Conservation (phyloP, 257 asterid genomes). For the Prunella vulgaris region DNA sequence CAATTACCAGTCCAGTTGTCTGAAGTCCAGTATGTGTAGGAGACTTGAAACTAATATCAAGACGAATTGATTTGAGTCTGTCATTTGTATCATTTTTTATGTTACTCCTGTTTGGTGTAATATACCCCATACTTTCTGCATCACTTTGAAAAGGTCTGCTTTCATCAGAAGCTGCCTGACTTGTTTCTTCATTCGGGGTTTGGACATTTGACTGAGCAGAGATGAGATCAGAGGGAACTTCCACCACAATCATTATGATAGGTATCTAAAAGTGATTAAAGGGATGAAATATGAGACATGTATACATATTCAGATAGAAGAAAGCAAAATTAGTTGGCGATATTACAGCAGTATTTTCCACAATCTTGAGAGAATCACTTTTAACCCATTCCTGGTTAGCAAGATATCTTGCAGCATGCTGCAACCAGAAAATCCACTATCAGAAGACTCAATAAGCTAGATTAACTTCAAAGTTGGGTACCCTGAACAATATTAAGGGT, state of each 20-base stretch:
- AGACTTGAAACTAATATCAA: slow-evolving; percentile 97
- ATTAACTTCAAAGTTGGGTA: slow-evolving; percentile 13
- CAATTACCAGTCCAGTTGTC: slow-evolving; percentile 91
- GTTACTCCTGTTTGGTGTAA: slow-evolving; percentile 40
- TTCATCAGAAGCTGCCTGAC: slow-evolving; percentile 40
- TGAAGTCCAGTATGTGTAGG: slow-evolving; percentile 95
- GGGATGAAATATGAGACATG: slow-evolving; percentile 2
- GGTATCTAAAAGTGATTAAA: slow-evolving; percentile 63
- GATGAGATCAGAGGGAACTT: slow-evolving; percentile 81
- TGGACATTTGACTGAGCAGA: slow-evolving; percentile 45
- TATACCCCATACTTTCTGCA: slow-evolving; percentile 37
- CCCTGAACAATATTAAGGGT: neutral
- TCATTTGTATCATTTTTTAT: slow-evolving; percentile 32
- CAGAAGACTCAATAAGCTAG: slow-evolving; percentile 20
- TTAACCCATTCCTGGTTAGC: slow-evolving; percentile 99
- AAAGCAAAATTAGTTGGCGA: slow-evolving; percentile 24
- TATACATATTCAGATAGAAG: slow-evolving; percentile 2
- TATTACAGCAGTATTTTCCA: slow-evolving; percentile 98
- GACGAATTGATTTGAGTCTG: slow-evolving; percentile 76
- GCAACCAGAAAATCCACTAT: slow-evolving; percentile 33
- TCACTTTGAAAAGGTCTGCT: slow-evolving; percentile 46
- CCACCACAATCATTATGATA: slow-evolving; percentile 97
- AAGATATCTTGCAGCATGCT: slow-evolving; percentile 99
- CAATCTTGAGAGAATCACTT: slow-evolving; percentile 99
- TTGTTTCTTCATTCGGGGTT: slow-evolving; percentile 47